These are phyloP conservation scores for Pinus albicaulis DNA, from an alignment of 75 land plant genomes.

Conservation along the genomic window DNA sequence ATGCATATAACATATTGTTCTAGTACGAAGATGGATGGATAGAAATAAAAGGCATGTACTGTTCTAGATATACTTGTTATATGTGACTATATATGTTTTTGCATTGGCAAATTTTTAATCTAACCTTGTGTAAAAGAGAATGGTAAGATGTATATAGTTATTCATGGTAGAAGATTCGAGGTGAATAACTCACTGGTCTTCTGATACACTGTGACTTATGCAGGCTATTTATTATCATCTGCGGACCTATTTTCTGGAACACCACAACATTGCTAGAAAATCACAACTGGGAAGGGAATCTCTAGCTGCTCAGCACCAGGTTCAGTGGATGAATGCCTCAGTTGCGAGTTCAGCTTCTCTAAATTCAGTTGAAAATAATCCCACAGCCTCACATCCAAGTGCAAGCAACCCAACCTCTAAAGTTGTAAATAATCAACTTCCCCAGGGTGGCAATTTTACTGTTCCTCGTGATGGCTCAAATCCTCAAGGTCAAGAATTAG, in stretches of 20 bases:
- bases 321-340: slow-evolving; percentile 33
- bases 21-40: neutral
- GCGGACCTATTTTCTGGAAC: slow-evolving; percentile 93
- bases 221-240: slow-evolving; percentile 98
- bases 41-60: neutral
- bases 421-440: slow-evolving; percentile 14
- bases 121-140: too few species aligned
- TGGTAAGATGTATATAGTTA: too few species aligned
- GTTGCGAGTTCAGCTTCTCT: slow-evolving; percentile 34
- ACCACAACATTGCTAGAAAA: slow-evolving; percentile 90
- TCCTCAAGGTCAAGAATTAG: slow-evolving; percentile 22
- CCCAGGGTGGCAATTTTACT: slow-evolving; percentile 11
- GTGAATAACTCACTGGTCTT: too few species aligned
- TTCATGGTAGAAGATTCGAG: too few species aligned
- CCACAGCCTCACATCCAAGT: slow-evolving; percentile 26
- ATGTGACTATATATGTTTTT: neutral
- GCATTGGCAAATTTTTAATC: neutral
- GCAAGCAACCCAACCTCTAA: neutral
- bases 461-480: slow-evolving; percentile 9
- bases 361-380: slow-evolving; percentile 47
- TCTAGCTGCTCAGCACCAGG: slow-evolving; percentile 49
- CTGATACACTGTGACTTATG: neutral
- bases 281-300: slow-evolving; percentile 64
- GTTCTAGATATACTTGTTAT: neutral
- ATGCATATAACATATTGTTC: neutral